Percentiles rank a stretch among this genome's conserved stretches.
phyloP scores from a whole-genome alignment of 2,329 filamentous ascomycete species.

The Penicillium sp. region DNA sequence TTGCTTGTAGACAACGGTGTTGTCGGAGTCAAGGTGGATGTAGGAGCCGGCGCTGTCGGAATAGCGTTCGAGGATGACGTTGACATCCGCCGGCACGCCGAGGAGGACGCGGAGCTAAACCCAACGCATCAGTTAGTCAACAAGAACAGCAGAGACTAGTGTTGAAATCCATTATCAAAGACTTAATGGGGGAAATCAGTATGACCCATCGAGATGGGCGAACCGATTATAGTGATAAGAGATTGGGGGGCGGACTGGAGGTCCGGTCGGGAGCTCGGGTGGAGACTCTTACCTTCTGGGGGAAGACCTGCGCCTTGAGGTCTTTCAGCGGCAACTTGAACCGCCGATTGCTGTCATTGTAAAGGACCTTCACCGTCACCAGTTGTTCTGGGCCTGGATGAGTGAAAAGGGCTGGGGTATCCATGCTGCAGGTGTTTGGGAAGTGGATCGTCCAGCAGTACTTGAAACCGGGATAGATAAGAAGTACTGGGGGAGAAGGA shows the following conservation, averaged over 20 bases:
- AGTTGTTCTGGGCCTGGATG: conserved; percentile 63
- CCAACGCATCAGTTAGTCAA: conserved; percentile 17
- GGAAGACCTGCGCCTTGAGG: conserved; percentile 69
- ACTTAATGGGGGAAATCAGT: not conserved
- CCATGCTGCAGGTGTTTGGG: conserved; percentile 26
- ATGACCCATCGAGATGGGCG: conserved; percentile 8
- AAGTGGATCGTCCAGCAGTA: conserved; percentile 9
- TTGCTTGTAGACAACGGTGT: conserved; percentile 88
- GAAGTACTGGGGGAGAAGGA: not conserved
- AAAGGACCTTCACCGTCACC: conserved; percentile 82
- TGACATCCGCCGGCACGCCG: conserved; percentile 59
- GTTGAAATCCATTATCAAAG: not conserved
- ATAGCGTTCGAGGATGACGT: conserved; percentile 80
- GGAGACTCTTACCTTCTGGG: conserved; percentile 71
- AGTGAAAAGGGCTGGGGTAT: conserved; percentile 42
- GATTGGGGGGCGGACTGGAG: conserved; percentile 17
- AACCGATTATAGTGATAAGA: conserved; percentile 16
- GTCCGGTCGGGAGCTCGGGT: conserved; percentile 33
- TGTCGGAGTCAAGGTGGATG: conserved; percentile 73
- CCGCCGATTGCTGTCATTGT: conserved; percentile 72
- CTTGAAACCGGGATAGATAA: conserved; percentile 11
- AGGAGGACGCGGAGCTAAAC: conserved; percentile 68
- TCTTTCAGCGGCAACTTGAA: conserved; percentile 90
- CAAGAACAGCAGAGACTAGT: not conserved
- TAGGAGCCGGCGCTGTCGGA: conserved; percentile 86